Percentiles rank a stretch among this genome's conserved stretches.
phyloP scores from a whole-genome alignment of 108 stramenopile genomes.

The Stephanodiscus triporus region DNA sequence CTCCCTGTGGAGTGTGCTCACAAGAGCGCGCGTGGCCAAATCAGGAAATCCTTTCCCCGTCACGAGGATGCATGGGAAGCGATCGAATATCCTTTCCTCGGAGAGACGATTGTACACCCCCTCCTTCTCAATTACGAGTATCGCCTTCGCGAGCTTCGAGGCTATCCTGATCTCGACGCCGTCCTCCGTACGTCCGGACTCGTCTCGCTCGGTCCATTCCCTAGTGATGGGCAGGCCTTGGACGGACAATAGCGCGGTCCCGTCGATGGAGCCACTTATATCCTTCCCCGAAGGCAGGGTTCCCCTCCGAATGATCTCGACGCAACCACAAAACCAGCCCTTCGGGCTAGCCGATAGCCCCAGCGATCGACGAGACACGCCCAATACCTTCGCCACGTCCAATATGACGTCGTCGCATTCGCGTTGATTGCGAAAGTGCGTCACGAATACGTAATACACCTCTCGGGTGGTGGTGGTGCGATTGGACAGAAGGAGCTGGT shows the following conservation, averaged over 20 bases:
- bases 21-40: slow-evolving; percentile 84
- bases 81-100: slow-evolving; percentile 92
- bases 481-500: slow-evolving; percentile 57
- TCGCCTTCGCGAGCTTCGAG: slow-evolving; percentile 63
- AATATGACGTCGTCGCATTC: slow-evolving; percentile 73
- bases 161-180: slow-evolving; percentile 30
- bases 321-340: slow-evolving; percentile 84
- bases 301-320: slow-evolving; percentile 53
- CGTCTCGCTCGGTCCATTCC: slow-evolving; percentile 57
- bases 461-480: slow-evolving; percentile 83
- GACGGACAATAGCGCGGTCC: slow-evolving; percentile 47
- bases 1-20: slow-evolving; percentile 56
- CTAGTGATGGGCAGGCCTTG: slow-evolving; percentile 66
- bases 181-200: slow-evolving; percentile 25
- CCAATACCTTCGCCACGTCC: slow-evolving; percentile 58
- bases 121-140: slow-evolving; percentile 97
- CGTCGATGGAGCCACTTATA: slow-evolving; percentile 50
- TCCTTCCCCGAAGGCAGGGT: slow-evolving; percentile 44
- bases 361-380: slow-evolving; percentile 62
- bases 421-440: slow-evolving; percentile 77
- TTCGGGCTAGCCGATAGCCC: slow-evolving; percentile 86
- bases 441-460: slow-evolving; percentile 87
- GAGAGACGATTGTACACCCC: slow-evolving; percentile 94
- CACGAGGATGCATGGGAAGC: slow-evolving; percentile 91
- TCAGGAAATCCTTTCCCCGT: slow-evolving; percentile 98